A percentile compares a stretch with the other conserved stretches of the same genome.
These are phyloP conservation scores for Euphorbia tirucalli DNA, from an alignment of 345 rosid genomes.

Conservation along the genomic window DNA sequence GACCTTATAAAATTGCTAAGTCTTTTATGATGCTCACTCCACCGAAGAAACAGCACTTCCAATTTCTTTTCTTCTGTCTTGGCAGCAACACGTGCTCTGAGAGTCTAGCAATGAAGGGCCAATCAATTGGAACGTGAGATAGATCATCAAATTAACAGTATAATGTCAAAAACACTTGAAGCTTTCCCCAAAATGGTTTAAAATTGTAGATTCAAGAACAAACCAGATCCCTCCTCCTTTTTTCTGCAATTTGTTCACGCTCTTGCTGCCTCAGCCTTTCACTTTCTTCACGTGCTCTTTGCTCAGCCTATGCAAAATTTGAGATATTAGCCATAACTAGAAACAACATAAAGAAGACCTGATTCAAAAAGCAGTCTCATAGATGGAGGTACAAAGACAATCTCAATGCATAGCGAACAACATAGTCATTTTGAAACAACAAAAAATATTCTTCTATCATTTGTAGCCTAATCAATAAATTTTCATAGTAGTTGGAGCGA, in stretches of 20 bases:
- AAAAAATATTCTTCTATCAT: neutral
- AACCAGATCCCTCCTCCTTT: slow-evolving; percentile 91
- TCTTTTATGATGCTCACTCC: slow-evolving; percentile 92
- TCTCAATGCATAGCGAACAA: neutral
- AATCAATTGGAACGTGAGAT: neutral
- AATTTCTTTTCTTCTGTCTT: slow-evolving; percentile 95
- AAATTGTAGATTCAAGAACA: slow-evolving; percentile 24
- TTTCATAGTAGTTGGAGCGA: neutral
- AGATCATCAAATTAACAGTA: neutral
- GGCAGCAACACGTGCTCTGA: slow-evolving; percentile 88
- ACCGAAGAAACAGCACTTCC: slow-evolving; percentile 91
- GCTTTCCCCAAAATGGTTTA: neutral
- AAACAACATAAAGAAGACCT: neutral
- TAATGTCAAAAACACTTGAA: neutral
- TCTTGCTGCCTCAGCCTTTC: slow-evolving; percentile 89
- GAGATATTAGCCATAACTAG: slow-evolving; percentile 1
- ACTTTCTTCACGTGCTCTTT: slow-evolving; percentile 86
- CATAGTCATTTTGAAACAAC: neutral
- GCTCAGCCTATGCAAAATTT: slow-evolving; percentile 59
- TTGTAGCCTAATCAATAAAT: neutral
- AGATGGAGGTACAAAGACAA: neutral
- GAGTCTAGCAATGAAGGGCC: slow-evolving; percentile 43
- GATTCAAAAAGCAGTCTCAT: neutral
- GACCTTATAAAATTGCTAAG: slow-evolving; percentile 90
- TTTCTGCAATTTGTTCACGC: slow-evolving; percentile 76